These are phyloP conservation scores for Eruca vesicaria DNA, from an alignment of 441 rosid species.

Conservation along the genomic window DNA sequence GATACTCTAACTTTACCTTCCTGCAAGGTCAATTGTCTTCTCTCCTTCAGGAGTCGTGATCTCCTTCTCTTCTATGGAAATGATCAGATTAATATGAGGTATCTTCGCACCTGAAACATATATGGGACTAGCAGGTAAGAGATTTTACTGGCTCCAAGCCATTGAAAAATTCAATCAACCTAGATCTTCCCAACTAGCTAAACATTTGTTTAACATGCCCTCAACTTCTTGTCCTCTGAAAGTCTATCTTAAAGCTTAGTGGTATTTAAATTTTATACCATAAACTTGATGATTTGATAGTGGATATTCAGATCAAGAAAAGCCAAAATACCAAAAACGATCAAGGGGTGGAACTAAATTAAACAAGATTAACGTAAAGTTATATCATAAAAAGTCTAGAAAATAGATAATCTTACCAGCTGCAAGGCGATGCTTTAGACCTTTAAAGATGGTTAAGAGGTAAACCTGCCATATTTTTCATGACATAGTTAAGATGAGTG, in stretches of 20 bases:
- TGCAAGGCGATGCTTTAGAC: slow-evolving; percentile 94
- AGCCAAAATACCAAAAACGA: too few species aligned
- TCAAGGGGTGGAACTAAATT: too few species aligned
- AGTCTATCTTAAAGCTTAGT: neutral
- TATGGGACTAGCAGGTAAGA: neutral
- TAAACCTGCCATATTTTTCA: slow-evolving; percentile 59
- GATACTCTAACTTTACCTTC: slow-evolving; percentile 47
- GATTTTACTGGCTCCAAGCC: neutral
- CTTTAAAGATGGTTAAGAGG: slow-evolving; percentile 75
- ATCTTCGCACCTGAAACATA: slow-evolving; percentile 64
- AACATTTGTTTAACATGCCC: neutral
- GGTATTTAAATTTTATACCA: too few species aligned
- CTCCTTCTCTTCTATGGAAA: slow-evolving; percentile 55
- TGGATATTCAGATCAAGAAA: too few species aligned
- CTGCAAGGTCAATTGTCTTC: slow-evolving; percentile 59
- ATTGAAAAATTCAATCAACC: neutral
- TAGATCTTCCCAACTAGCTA: neutral
- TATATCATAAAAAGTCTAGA: neutral
- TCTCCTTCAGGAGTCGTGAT: slow-evolving; percentile 48
- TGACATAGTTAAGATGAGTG: neutral
- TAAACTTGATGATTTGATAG: too few species aligned
- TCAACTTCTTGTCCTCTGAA: neutral
- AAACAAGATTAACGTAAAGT: neutral
- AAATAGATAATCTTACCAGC: slow-evolving; percentile 59
- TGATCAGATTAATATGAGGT: slow-evolving; percentile 59